Evolutionary conservation across 768 basidiomycete species (phyloP), one percentile per base, ranked within the genome.

Genomic region (Coprinopsis marcescibilis): DNA sequence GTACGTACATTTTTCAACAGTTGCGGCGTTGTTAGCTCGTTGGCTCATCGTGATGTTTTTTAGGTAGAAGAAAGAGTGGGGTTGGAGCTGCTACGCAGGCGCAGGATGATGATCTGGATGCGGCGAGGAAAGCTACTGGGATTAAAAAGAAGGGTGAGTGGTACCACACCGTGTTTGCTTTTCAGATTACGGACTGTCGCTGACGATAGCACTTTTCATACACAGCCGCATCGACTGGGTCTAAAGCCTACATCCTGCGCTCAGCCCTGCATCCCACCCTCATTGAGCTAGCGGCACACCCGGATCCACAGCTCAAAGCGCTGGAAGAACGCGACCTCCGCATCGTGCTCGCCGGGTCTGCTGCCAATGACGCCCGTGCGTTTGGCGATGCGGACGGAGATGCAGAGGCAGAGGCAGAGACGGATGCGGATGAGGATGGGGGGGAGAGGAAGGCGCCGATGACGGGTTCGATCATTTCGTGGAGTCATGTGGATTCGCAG

Each of bases 181-280:
- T n/a, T n/a, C n/a, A n/a, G n/a, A n/a, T n/a, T n/a, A n/a, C n/a
- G n/a, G n/a, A n/a, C n/a, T n/a, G n/a, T n/a, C n/a, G n/a, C n/a
- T n/a, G n/a, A n/a, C n/a, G n/a, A n/a, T n/a, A n/a, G n/a, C n/a
- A n/a, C n/a, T n/a, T n/a, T n/a, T n/a, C n/a, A n/a, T n/a, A n/a
- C n/a, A n/a, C n/a, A 80, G 83, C 76, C 15, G 62, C 76, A 8
- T 67, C 77, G 4, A 57, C 73, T 2, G 79, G 85, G 1, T 81
- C 87, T 1, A 91, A 89, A 57, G 80, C 80, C 4, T 98, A 86
- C 60, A 86, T 94, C 35, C 70, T 96, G 14, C 84, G 92, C 37
- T 93, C 91, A 1, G 67, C 61, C 1, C 73, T 96, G 13, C 68
- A 89, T 45, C 62, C 77, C 0, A 52, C 60, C 11, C 66, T 95